phyloP scores from a whole-genome alignment of 2,329 filamentous ascomycete genomes.

The Fusarium sacchari region DNA sequence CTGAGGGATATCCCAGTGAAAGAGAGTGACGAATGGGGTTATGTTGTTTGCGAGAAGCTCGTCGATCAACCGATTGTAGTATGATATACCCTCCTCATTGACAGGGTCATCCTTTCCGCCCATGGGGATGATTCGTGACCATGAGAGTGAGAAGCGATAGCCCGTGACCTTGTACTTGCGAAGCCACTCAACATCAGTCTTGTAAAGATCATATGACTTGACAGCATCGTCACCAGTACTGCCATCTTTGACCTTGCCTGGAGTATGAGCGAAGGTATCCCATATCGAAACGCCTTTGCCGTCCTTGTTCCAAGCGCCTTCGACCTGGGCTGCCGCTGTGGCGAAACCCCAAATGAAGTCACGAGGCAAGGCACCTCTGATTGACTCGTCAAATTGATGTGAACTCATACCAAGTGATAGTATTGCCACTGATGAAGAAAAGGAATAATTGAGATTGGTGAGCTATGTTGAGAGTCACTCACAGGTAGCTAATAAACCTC shows the following conservation, averaged over 20 bases:
- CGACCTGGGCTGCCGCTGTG: conserved; percentile 53
- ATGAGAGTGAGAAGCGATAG: conserved; percentile 72
- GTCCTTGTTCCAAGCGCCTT: conserved; percentile 55
- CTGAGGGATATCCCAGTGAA: conserved; percentile 71
- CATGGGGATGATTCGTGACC: conserved; percentile 72
- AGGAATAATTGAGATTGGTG: neutral
- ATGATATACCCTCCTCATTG: conserved; percentile 67
- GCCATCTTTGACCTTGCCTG: conserved; percentile 51
- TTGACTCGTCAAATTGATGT: conserved; percentile 13
- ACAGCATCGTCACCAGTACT: conserved; percentile 53
- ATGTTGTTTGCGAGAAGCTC: conserved; percentile 64
- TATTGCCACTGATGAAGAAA: neutral
- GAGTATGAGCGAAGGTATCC: conserved; percentile 53
- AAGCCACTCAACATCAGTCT: conserved; percentile 64
- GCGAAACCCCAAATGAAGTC: conserved; percentile 51
- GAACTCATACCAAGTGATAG: neutral
- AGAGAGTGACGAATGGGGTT: conserved; percentile 69
- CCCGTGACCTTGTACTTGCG: conserved; percentile 67
- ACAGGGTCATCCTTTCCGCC: conserved; percentile 71
- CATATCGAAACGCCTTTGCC: conserved; percentile 55
- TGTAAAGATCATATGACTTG: conserved; percentile 53
- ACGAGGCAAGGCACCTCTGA: conserved; percentile 12
- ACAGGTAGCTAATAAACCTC: too few relatives aligned
- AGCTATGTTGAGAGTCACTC: too few relatives aligned
- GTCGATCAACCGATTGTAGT: conserved; percentile 69